Evolutionary conservation across 805 yeast species (phyloP), one percentile per base, ranked within the genome.

Genomic region (Tetrapisispora namnaoensis): DNA sequence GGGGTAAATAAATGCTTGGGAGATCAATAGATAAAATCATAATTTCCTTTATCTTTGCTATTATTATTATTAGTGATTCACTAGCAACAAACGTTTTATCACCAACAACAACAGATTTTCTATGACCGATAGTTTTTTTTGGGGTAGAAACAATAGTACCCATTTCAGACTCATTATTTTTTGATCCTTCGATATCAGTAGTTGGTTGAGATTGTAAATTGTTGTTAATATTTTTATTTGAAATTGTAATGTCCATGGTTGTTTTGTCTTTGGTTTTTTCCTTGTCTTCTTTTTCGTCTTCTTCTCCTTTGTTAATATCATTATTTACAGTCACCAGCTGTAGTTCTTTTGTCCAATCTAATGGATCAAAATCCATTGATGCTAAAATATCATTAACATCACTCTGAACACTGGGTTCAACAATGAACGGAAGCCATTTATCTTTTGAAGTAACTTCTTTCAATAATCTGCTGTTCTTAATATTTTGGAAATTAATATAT

Each of bases 401-500:
- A 3, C 48, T 55, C 57, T 84, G 90, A 1, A 80, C 62, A 1
- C 61, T 60, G 1, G 67, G 60, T 0, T 77, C 60, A 10, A 81
- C 76, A n/a, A 77, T 76, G 18, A 75, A 77, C 47, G 90, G 95
- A 50, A 77, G 79, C 98, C 98, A 91, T 21, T 69, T 69, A 54
- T 90, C 98, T 43, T 70, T 69, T 45, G 85, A 90, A 49, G 86
- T 70, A 17, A 71, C 68, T 4, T 60, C 60, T 6, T 75, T 69
- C 27, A 86, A 65, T 5, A 64, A 61, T 48, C 73, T 74, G 46
- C 78, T 62, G 24, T 76, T 71, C 16, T 70, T 70, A 44, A 73
- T 72, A 53, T 84, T 89, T 55, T 76, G 75, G 32, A 78, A 70
- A 30, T 70, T 70, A 36, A 79, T 67, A 60, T 78, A 89, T 48